Percentiles rank a stretch among this genome's conserved stretches.
Conservation (phyloP, 148 eudicot species). For the Polygonum maritimum region DNA sequence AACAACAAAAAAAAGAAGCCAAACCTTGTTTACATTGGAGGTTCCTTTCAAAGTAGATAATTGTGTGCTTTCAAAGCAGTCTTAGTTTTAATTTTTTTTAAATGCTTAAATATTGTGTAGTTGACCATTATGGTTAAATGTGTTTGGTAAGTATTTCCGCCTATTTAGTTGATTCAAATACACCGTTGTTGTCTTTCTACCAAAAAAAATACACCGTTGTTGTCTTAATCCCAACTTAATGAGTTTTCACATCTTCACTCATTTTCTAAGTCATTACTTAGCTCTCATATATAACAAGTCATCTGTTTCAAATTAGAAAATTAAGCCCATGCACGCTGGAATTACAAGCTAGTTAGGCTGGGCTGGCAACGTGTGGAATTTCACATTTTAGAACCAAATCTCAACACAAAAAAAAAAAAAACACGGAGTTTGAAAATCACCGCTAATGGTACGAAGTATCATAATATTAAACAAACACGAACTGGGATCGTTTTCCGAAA, state of each 20-base stretch:
- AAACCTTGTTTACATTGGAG: slow-evolving; percentile 1
- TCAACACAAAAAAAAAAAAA: too few species aligned
- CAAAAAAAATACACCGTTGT: not conserved
- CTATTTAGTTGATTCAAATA: slow-evolving; percentile 1
- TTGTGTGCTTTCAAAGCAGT: not conserved
- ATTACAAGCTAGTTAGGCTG: not conserved
- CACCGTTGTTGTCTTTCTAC: not conserved
- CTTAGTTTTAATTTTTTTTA: too few species aligned
- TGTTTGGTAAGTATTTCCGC: slow-evolving; percentile 6
- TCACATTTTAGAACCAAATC: not conserved
- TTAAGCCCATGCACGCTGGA: not conserved
- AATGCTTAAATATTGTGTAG: not conserved
- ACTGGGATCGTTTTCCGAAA: too few species aligned
- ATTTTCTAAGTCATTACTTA: not conserved
- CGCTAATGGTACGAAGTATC: too few species aligned
- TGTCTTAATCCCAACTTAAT: not conserved
- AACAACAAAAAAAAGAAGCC: not conserved
- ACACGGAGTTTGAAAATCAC: too few species aligned
- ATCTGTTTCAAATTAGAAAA: not conserved
- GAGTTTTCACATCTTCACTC: slow-evolving; percentile 1
- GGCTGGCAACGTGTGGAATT: not conserved
- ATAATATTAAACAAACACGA: too few species aligned
- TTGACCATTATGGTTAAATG: not conserved
- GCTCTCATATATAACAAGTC: not conserved
- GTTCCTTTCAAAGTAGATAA: not conserved